Conservation (phyloP, 2,329 filamentous ascomycete species). For the Aureobasidium pullulans region DNA sequence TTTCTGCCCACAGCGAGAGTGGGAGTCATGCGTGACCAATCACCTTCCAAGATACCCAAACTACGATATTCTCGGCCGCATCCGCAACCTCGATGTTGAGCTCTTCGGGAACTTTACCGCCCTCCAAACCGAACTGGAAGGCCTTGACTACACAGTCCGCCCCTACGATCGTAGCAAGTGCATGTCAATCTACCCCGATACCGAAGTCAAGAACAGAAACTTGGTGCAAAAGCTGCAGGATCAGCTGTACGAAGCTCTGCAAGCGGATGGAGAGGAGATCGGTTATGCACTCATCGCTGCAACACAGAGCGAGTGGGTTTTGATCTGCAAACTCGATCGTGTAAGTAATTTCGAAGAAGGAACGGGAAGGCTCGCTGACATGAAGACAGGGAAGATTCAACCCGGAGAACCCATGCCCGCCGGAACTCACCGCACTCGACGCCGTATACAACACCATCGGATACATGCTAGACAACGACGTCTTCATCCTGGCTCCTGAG, state of each 20-base stretch:
- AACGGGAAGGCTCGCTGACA: neutral
- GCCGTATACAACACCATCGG: neutral
- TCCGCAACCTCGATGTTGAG: slow-evolving; percentile 10
- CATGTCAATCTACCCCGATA: slow-evolving; percentile 1
- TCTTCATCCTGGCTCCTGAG: neutral
- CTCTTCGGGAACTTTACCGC: neutral
- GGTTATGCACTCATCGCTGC: neutral
- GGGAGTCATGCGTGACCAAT: neutral
- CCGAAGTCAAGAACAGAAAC: neutral
- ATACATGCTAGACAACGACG: slow-evolving; percentile 6
- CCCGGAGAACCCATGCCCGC: neutral
- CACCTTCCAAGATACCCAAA: neutral
- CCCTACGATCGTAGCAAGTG: neutral
- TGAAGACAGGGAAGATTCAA: neutral
- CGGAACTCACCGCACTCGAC: neutral
- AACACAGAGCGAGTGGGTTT: neutral
- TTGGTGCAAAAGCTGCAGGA: slow-evolving; percentile 1
- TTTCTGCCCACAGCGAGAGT: neutral
- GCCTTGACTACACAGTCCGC: neutral
- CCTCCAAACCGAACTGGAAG: neutral
- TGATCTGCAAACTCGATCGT: neutral
- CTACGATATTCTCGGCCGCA: slow-evolving; percentile 5
- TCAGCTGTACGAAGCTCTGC: neutral
- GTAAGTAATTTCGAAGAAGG: neutral
- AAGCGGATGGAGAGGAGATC: neutral